These are phyloP conservation scores for Periconia sp. DNA, from an alignment of 2,329 filamentous ascomycete genomes.

Conservation along the genomic window DNA sequence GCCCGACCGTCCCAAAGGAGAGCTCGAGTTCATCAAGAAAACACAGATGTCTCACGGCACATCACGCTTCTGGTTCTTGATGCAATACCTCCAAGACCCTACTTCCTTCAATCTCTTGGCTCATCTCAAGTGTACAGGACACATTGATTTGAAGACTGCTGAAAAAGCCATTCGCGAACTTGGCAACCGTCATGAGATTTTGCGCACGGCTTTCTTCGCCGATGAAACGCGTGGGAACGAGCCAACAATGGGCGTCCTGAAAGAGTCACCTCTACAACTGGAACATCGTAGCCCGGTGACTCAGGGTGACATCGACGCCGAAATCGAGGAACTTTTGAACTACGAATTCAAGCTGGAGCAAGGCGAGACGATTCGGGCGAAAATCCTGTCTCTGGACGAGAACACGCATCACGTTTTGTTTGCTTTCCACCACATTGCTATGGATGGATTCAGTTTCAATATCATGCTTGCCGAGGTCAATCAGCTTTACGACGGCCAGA, in stretches of 20 bases:
- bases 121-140: slow-evolving; percentile 35
- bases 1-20: no score
- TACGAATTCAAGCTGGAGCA: slow-evolving; percentile 44
- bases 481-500: slow-evolving; percentile 41
- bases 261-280: slow-evolving; percentile 5
- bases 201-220: slow-evolving; percentile 36
- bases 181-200: slow-evolving; percentile 33
- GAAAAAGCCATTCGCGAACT: slow-evolving; percentile 37
- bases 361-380: slow-evolving; percentile 38
- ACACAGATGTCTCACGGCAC: slow-evolving; percentile 48
- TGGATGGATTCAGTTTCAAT: slow-evolving; percentile 52
- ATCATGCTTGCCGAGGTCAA: slow-evolving; percentile 50
- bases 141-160: slow-evolving; percentile 32
- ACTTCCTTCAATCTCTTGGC: slow-evolving; percentile 47
- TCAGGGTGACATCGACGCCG: slow-evolving; percentile 1
- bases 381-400: slow-evolving; percentile 40
- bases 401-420: slow-evolving; percentile 46
- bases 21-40: no score
- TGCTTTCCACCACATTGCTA: slow-evolving; percentile 52
- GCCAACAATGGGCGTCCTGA: slow-evolving; percentile 18
- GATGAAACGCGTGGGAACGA: slow-evolving; percentile 13
- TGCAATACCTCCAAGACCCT: slow-evolving; percentile 36
- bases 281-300: slow-evolving; percentile 23
- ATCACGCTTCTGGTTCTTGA: slow-evolving; percentile 47
- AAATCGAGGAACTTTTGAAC: slow-evolving; percentile 25